phyloP scores from a whole-genome alignment of 139 green algal genomes.

The Closterium sp. region DNA sequence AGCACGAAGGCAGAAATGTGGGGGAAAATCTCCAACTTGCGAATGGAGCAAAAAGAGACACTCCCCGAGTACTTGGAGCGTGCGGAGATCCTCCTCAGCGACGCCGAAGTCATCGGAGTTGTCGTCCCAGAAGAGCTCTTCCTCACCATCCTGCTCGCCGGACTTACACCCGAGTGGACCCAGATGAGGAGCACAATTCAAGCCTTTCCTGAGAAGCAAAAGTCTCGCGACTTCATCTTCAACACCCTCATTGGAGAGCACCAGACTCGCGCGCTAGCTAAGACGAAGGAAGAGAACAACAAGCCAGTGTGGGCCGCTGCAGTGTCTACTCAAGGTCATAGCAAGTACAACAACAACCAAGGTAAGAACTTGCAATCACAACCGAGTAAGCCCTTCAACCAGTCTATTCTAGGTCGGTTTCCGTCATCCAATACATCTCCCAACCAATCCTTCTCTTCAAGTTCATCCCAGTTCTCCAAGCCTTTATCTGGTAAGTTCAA shows the following conservation, averaged over 20 bases:
- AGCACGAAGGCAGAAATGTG: neutral
- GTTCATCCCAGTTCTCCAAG: neutral
- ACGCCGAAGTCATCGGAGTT: neutral
- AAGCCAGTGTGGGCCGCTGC: neutral
- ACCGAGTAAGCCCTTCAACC: neutral
- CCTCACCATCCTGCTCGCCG: neutral
- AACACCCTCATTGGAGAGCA: neutral
- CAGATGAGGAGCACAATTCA: neutral
- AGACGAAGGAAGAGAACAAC: neutral
- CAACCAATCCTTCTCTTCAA: neutral
- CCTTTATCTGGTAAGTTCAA: neutral
- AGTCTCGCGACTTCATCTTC: neutral
- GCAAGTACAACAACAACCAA: neutral
- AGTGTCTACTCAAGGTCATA: neutral
- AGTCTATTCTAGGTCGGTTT: neutral
- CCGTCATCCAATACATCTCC: neutral
- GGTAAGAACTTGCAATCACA: neutral
- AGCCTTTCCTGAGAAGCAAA: neutral
- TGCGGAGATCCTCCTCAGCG: neutral
- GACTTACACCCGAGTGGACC: neutral
- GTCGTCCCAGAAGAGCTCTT: neutral
- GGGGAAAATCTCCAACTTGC: neutral
- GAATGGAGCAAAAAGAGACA: neutral
- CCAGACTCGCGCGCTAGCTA: neutral
- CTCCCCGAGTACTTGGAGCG: neutral